Evolutionary conservation across 306 rosid species (phyloP), one percentile per base, ranked within the genome.

Genomic region (Trifolium fragiferum): DNA sequence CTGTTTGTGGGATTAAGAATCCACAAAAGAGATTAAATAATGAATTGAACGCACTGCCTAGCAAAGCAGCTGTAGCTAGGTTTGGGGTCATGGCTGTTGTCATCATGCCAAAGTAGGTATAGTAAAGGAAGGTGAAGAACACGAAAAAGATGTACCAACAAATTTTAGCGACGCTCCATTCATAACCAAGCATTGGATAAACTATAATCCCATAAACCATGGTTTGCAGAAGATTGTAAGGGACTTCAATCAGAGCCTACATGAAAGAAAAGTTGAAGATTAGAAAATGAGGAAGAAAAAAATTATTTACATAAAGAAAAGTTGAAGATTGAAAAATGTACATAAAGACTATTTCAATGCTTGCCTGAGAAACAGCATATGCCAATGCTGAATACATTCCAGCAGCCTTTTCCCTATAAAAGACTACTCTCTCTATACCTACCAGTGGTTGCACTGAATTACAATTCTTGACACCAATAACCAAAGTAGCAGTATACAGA

Each of bases 331-430:
- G 30, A 13, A 60, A 60, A 60, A 60, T 7, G 3, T 30, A 30
- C 43, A 14, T 30, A 30, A 30, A 60, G 3, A 60, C 21, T 8
- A 60, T 1, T 60, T 14, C 19, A 30, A 30, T 30, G 41, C 80
- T 75, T 82, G 79, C 91, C 89, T 87, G 89, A 51, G 91, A 81
- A 69, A 85, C 76, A 73, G 89, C 91, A 81, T 85, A 87, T 13
- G 91, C 83, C 46, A 85, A 78, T 64, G 89, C 79, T 30, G 91
- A 80, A 76, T 87, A 87, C 91, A 87, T 87, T 73, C 89, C 89
- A 11, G 91, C 89, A 8, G 86, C 89, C 58, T 77, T 82, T 85
- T 85, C 91, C 53, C 89, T 81, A 46, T 87, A 87, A 81, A 84
- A 87, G 62, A 87, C 87, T 38, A 82, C 79, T 76, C 87, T 8